These are phyloP conservation scores for Coprinopsis marcescibilis DNA, from an alignment of 768 basidiomycete species.

Conservation along the genomic window DNA sequence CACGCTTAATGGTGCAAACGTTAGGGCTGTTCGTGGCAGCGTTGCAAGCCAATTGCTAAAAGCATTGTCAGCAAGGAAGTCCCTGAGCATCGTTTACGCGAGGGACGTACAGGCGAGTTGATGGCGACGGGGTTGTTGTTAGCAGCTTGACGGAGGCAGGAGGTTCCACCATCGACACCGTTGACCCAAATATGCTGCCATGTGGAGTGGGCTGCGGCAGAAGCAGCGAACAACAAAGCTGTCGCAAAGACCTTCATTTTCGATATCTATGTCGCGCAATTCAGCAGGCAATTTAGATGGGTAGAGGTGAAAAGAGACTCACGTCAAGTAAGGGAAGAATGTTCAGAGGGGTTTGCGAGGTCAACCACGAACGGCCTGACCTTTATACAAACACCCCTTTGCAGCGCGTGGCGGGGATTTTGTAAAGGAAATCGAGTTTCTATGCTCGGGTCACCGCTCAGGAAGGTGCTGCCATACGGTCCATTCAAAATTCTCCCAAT, in stretches of 20 bases:
- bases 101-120: slow-evolving; percentile 24
- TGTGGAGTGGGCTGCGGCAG: slow-evolving; percentile 45
- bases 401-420: no score
- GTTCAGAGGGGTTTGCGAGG: no score
- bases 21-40: slow-evolving; percentile 27
- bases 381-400: no score
- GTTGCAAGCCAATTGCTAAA: slow-evolving; percentile 46
- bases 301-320: no score
- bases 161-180: slow-evolving; percentile 39
- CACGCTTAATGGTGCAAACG: slow-evolving; percentile 38
- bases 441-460: no score
- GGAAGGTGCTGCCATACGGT: no score
- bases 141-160: slow-evolving; percentile 39
- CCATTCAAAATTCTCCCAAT: no score
- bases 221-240: slow-evolving; percentile 22
- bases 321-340: no score
- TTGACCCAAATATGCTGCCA: slow-evolving; percentile 53
- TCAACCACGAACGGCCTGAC: no score
- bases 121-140: slow-evolving; percentile 46
- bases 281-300: no score
- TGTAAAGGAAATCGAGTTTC: no score
- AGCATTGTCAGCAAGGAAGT: not conserved
- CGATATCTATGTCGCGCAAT: no score
- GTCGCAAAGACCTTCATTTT: slow-evolving; percentile 3
- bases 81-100: not conserved